phyloP scores from a whole-genome alignment of 495 filamentous ascomycete genomes.

The Cercophora newfieldiana region DNA sequence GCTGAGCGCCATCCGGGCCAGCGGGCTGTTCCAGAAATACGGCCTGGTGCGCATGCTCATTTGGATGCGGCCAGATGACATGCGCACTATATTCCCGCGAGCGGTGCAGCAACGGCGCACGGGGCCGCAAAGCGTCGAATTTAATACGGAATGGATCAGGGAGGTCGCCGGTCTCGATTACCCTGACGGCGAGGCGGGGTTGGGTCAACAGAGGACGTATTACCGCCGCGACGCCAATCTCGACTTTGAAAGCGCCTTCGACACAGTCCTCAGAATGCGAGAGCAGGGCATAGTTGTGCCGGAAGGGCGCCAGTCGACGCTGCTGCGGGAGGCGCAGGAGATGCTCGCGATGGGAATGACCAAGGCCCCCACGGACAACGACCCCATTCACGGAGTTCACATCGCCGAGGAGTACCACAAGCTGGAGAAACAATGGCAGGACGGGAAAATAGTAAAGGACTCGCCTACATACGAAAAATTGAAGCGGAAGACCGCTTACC shows the following conservation, averaged over 20 bases:
- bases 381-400: not conserved
- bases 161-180: conserved; percentile 43
- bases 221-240: conserved; percentile 19
- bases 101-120: conserved; percentile 50
- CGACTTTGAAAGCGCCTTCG: conserved; percentile 34
- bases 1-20: conserved; percentile 41
- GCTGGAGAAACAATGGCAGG: not conserved
- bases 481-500: not conserved
- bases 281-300: conserved; percentile 31
- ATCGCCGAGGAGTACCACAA: not conserved
- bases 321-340: conserved; percentile 23
- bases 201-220: too few species aligned
- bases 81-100: conserved; percentile 53
- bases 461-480: not conserved
- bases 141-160: conserved; percentile 49
- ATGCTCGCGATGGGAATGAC: conserved; percentile 14
- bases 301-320: conserved; percentile 31
- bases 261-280: conserved; percentile 36
- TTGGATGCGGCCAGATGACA: conserved; percentile 56
- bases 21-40: conserved; percentile 56
- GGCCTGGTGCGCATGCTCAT: conserved; percentile 73
- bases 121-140: conserved; percentile 56
- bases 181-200: conserved; percentile 4
- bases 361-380: not conserved
- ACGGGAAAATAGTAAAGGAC: not conserved